A percentile compares a stretch with the other conserved stretches of the same genome.
phyloP scores from a whole-genome alignment of 2,329 filamentous ascomycete genomes.

The Didymella lethalis region DNA sequence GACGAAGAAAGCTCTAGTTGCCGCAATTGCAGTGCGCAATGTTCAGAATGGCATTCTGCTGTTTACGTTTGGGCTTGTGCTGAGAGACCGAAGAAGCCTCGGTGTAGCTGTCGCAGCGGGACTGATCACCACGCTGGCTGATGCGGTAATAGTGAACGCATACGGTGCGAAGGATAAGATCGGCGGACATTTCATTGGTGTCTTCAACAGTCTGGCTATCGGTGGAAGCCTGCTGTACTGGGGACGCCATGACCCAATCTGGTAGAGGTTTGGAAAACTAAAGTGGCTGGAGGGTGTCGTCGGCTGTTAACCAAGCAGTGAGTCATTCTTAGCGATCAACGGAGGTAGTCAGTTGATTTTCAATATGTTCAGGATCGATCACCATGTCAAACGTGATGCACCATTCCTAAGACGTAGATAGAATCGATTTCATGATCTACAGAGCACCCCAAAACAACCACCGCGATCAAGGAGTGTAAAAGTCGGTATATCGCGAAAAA shows the following conservation, averaged over 20 bases:
- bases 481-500: conserved; percentile 1
- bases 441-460: conserved; percentile 5
- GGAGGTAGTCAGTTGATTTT: too few relatives aligned
- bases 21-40: conserved; percentile 37
- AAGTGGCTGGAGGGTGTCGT: not conserved
- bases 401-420: conserved; percentile 1
- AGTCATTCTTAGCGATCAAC: too few relatives aligned
- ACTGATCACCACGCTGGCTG: conserved; percentile 32
- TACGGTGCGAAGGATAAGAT: conserved; percentile 35
- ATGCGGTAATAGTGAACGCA: conserved; percentile 31
- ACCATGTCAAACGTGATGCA: not conserved
- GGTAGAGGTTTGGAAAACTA: conserved; percentile 12
- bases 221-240: conserved; percentile 37
- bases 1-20: conserved; percentile 34
- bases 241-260: conserved; percentile 30
- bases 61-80: conserved; percentile 30
- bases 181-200: conserved; percentile 32
- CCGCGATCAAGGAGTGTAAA: conserved; percentile 18
- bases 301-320: not conserved
- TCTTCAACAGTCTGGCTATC: conserved; percentile 35
- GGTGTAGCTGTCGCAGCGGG: conserved; percentile 34
- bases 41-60: conserved; percentile 33
- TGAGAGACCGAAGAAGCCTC: conserved; percentile 33
- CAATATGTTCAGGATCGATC: not conserved
- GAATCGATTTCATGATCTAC: conserved; percentile 4